A percentile compares a stretch with the other conserved stretches of the same genome.
These are phyloP conservation scores for Trichoderma polysporum DNA, from an alignment of 2,329 filamentous ascomycete genomes.

Conservation along the genomic window DNA sequence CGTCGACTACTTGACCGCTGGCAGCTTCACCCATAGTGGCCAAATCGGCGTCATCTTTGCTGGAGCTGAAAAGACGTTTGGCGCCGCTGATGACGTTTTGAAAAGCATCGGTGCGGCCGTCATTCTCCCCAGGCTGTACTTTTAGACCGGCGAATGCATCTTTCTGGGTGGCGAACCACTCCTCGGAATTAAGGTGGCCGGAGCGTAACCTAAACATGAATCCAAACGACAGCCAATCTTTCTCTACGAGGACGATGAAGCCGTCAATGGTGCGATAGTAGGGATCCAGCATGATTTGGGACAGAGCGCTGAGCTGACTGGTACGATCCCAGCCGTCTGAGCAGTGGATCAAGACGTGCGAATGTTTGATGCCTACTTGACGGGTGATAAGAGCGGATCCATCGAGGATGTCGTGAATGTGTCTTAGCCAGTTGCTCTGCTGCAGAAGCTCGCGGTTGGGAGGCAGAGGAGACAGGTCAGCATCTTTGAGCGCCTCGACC, in stretches of 20 bases:
- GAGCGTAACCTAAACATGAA: slow-evolving; percentile 97
- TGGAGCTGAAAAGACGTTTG: slow-evolving; percentile 83
- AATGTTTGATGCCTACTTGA: slow-evolving; percentile 87
- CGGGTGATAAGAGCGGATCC: slow-evolving; percentile 81
- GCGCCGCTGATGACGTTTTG: slow-evolving; percentile 86
- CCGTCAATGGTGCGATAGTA: slow-evolving; percentile 93
- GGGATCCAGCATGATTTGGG: slow-evolving; percentile 91
- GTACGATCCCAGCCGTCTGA: slow-evolving; percentile 99
- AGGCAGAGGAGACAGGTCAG: slow-evolving; percentile 78
- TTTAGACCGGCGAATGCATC: slow-evolving; percentile 68
- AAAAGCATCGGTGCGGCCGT: slow-evolving; percentile 69
- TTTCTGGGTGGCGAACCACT: slow-evolving; percentile 88
- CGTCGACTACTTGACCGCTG: slow-evolving; percentile 45
- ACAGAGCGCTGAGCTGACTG: slow-evolving; percentile 86
- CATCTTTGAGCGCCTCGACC: slow-evolving; percentile 86
- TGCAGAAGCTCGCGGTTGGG: slow-evolving; percentile 78
- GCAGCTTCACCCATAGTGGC: slow-evolving; percentile 48
- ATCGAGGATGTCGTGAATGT: slow-evolving; percentile 80
- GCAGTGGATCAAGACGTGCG: slow-evolving; percentile 94
- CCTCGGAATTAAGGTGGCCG: slow-evolving; percentile 83
- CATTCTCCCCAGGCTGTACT: slow-evolving; percentile 61
- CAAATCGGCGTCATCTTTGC: slow-evolving; percentile 60
- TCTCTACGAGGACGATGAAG: slow-evolving; percentile 92
- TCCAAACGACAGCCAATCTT: slow-evolving; percentile 96
- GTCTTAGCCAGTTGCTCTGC: slow-evolving; percentile 87